These are phyloP conservation scores for Hymenoscyphus linearis DNA, from an alignment of 2,329 filamentous ascomycete species.

Conservation along the genomic window DNA sequence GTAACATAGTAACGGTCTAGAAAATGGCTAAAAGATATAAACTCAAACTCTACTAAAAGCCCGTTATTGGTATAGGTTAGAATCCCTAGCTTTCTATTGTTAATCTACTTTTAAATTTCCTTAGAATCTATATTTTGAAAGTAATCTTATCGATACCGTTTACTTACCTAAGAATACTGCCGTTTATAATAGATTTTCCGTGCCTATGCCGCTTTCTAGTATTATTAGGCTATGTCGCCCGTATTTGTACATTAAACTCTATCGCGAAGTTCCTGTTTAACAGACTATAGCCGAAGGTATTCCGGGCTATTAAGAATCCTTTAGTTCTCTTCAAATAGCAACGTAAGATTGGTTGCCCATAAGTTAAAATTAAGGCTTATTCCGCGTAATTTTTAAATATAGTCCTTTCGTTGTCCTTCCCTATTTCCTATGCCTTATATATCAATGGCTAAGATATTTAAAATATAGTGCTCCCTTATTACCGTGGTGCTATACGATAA, in stretches of 20 bases:
- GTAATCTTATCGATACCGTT: too few species aligned
- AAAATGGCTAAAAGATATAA: too few species aligned
- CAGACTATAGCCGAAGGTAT: neutral
- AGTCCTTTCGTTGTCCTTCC: neutral
- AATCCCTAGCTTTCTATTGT: too few species aligned
- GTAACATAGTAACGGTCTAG: too few species aligned
- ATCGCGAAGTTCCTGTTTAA: neutral
- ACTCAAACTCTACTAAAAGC: too few species aligned
- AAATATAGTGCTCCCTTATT: neutral
- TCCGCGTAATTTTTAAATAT: neutral
- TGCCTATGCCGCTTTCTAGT: neutral
- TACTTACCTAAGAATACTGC: neutral
- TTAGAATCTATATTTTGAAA: too few species aligned
- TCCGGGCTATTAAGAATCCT: neutral
- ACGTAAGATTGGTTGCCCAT: neutral
- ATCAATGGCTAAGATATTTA: neutral
- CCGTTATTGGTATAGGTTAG: too few species aligned
- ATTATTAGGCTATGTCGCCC: neutral
- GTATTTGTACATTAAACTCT: neutral
- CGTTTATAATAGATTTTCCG: neutral
- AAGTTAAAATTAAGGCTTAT: slow-evolving; percentile 1
- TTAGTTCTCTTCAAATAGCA: slow-evolving; percentile 1
- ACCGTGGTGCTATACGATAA: neutral
- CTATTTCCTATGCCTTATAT: neutral
- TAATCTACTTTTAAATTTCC: too few species aligned